phyloP scores from a whole-genome alignment of 306 rosid species.

The Canavalia ensiformis region DNA sequence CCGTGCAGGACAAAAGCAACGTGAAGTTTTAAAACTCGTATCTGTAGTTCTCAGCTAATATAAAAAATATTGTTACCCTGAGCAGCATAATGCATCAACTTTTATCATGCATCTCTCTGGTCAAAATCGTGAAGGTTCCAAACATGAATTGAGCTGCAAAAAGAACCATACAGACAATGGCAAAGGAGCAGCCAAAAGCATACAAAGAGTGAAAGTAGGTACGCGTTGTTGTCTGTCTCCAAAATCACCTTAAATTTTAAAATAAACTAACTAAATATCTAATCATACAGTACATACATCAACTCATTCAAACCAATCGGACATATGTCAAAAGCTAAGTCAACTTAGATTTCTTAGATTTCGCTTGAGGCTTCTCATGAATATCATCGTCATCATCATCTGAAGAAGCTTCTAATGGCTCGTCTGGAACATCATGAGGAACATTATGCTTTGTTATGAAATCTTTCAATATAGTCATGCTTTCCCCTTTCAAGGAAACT shows the following conservation, averaged over 20 bases:
- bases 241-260: constrained; percentile 12
- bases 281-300: constrained; percentile 38
- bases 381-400: constrained; percentile 73
- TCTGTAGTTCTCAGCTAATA: background rate
- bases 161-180: background rate
- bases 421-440: constrained; percentile 87
- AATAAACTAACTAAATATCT: constrained; percentile 2
- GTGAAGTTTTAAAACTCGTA: background rate
- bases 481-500: constrained; percentile 72
- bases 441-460: constrained; percentile 85
- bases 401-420: constrained; percentile 69
- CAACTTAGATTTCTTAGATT: constrained; percentile 77
- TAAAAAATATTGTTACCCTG: background rate
- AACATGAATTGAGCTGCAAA: background rate
- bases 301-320: background rate
- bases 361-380: constrained; percentile 60
- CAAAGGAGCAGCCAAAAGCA: constrained; percentile 20
- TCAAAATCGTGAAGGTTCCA: constrained; percentile 28
- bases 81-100: background rate
- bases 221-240: background rate
- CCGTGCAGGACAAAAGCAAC: background rate
- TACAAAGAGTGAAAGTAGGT: background rate
- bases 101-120: background rate
- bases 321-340: constrained; percentile 52
- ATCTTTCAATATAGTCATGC: constrained; percentile 81